phyloP scores from a whole-genome alignment of 2,329 filamentous ascomycete species.

The Chrysoporthe austroafricana region DNA sequence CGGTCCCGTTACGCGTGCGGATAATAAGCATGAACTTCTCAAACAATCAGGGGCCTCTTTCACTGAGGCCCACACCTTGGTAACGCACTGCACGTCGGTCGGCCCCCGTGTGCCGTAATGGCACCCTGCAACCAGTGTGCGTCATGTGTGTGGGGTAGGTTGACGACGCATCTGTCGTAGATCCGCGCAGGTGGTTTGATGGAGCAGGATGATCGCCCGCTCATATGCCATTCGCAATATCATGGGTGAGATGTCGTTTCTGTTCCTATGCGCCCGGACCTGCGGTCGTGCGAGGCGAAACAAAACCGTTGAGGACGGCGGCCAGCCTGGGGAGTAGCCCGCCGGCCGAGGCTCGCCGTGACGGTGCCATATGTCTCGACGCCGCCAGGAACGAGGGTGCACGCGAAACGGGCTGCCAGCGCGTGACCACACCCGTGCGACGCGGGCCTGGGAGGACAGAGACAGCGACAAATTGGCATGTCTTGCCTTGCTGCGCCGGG shows the following conservation, averaged over 20 bases:
- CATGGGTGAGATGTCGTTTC: constrained; percentile 5
- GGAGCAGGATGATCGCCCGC: neutral
- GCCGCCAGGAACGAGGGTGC: neutral
- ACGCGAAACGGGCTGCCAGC: neutral
- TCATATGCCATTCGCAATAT: constrained; percentile 3
- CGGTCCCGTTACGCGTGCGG: too few species aligned
- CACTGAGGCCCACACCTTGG: neutral
- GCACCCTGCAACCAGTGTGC: constrained; percentile 22
- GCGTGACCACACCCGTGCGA: neutral
- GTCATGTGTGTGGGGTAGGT: constrained; percentile 27
- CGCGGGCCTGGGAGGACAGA: neutral
- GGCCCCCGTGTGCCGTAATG: constrained; percentile 7
- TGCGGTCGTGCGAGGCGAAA: neutral
- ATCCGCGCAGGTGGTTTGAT: neutral
- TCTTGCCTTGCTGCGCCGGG: neutral
- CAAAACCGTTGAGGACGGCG: neutral
- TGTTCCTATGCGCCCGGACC: neutral
- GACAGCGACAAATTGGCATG: neutral
- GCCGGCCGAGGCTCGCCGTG: neutral
- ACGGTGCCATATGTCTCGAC: constrained; percentile 1
- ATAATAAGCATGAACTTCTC: neutral
- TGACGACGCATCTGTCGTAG: constrained; percentile 24
- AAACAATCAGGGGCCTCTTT: neutral
- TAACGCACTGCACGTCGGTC: constrained; percentile 6
- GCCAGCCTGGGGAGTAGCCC: too few species aligned